Conservation (phyloP, 129 eudicot genomes). For the Heracleum sosnowskyi region DNA sequence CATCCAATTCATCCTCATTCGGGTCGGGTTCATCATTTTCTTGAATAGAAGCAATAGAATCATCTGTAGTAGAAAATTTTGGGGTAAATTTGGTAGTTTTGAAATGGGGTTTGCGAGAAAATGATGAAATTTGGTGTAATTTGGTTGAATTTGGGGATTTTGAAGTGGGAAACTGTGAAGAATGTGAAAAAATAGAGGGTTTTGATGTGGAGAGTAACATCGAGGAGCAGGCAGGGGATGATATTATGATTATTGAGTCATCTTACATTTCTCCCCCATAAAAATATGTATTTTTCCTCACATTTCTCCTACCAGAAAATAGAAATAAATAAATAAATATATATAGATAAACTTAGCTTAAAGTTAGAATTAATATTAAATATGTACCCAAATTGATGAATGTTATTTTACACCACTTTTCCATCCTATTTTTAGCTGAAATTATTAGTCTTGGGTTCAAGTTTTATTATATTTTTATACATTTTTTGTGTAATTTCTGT, state of each 20-base stretch:
- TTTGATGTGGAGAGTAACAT: not conserved
- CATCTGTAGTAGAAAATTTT: not conserved
- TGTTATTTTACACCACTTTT: too few relatives aligned
- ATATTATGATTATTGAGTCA: not conserved
- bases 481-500: too few relatives aligned
- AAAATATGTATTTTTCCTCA: too few relatives aligned
- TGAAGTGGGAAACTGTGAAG: not conserved
- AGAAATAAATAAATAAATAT: too few relatives aligned
- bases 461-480: too few relatives aligned
- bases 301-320: too few relatives aligned
- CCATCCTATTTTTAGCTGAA: too few relatives aligned
- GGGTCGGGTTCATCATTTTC: not conserved
- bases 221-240: not conserved
- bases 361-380: too few relatives aligned
- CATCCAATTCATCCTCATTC: not conserved
- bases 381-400: too few relatives aligned
- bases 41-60: not conserved
- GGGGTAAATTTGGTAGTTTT: not conserved
- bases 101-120: not conserved
- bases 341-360: too few relatives aligned
- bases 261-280: too few relatives aligned
- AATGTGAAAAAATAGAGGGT: not conserved
- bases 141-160: not conserved
- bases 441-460: too few relatives aligned
- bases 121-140: not conserved